Evolutionary conservation across 257 asterid genomes (phyloP).

Genomic region (Solanum lycopersicoides): DNA sequence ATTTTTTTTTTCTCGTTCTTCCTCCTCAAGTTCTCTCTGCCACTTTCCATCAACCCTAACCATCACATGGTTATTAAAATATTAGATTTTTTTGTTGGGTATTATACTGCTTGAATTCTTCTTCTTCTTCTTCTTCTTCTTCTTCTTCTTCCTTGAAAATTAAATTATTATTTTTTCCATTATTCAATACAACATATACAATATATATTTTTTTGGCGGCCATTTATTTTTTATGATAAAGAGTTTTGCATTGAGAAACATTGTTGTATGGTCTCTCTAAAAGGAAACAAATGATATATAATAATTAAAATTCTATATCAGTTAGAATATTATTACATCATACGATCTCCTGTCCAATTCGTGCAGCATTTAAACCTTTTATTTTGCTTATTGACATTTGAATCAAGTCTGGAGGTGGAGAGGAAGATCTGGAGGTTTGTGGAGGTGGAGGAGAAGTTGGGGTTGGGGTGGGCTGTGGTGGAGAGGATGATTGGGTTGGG

Average conservation of each 20-base stretch:
- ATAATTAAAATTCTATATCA: not conserved
- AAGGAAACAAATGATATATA: not conserved
- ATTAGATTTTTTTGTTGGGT: too few relatives aligned
- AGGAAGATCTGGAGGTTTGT: not conserved
- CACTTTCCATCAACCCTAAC: not conserved
- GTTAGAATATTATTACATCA: not conserved
- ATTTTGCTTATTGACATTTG: not conserved
- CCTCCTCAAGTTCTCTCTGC: not conserved
- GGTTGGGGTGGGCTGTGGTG: not conserved
- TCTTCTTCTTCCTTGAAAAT: too few relatives aligned
- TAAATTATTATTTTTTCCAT: too few relatives aligned
- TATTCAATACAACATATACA: too few relatives aligned
- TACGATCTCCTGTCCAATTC: not conserved
- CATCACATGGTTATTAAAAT: not conserved
- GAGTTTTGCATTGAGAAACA: not conserved
- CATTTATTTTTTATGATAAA: not conserved
- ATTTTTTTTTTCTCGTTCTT: not conserved
- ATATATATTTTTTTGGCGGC: too few relatives aligned
- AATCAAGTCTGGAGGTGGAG: not conserved
- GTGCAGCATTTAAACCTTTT: too few relatives aligned
- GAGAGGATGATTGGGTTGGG: not conserved
- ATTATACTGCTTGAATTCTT: too few relatives aligned
- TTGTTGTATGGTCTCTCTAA: not conserved
- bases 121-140: too few relatives aligned
- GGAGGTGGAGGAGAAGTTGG: too few relatives aligned